Evolutionary conservation across 2,329 filamentous ascomycete species (phyloP).

Genomic region (Fusarium sp.): DNA sequence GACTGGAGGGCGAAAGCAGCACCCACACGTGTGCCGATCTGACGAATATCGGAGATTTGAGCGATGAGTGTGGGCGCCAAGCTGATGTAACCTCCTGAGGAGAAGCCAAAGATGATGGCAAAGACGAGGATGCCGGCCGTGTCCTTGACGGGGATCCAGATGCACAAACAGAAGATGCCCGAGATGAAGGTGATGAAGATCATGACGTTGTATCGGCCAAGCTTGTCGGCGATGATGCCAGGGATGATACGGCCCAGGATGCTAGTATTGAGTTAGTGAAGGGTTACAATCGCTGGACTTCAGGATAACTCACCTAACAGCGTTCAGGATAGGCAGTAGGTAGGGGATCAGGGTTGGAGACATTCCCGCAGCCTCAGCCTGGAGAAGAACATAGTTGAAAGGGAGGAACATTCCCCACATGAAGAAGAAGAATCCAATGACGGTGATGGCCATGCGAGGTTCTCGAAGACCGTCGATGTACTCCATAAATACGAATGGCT

Average conservation of each 20-base stretch:
- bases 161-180: slow-evolving; percentile 53
- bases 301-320: slow-evolving; percentile 51
- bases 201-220: slow-evolving; percentile 58
- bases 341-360: slow-evolving; percentile 54
- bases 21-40: slow-evolving; percentile 74
- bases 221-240: slow-evolving; percentile 56
- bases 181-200: slow-evolving; percentile 62
- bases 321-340: slow-evolving; percentile 65
- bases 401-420: slow-evolving; percentile 63
- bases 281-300: background rate
- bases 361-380: slow-evolving; percentile 56
- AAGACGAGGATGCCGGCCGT: slow-evolving; percentile 69
- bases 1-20: slow-evolving; percentile 67
- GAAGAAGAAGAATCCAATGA: slow-evolving; percentile 61
- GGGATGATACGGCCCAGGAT: slow-evolving; percentile 62
- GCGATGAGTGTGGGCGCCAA: slow-evolving; percentile 70
- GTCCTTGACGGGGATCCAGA: slow-evolving; percentile 59
- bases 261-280: slow-evolving; percentile 43
- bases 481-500: slow-evolving; percentile 55
- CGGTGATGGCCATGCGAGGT: slow-evolving; percentile 53
- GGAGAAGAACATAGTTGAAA: slow-evolving; percentile 61
- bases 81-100: slow-evolving; percentile 70
- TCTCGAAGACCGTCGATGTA: slow-evolving; percentile 59
- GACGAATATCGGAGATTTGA: slow-evolving; percentile 72
- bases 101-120: slow-evolving; percentile 72